Base-by-base conservation (phyloP, 2,329 filamentous ascomycete genomes). In the Allantophomopsis cytisporea region DNA sequence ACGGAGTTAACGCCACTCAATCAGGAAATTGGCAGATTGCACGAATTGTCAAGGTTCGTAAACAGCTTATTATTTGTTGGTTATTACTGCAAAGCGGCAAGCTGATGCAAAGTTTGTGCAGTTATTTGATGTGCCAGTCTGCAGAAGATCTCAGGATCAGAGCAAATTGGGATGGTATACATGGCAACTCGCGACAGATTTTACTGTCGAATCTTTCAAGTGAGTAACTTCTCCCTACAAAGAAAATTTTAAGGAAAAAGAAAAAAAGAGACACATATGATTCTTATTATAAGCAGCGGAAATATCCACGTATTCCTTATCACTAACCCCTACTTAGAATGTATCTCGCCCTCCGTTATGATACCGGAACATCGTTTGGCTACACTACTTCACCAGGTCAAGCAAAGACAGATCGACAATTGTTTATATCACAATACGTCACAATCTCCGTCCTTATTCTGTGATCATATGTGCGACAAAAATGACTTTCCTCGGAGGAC, bases 331-430 rank as follows among this genome's bases (percentile, higher is more conserved):
- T 28, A 10, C 3, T 12, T 49, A 89, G 83, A 72, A 65, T 94
- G 77, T 41, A 94, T 98, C 57, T 94, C 91, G 2, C 89, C 91
- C 0, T 91, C 87, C 4, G 84, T 94, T 35, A 96, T 98, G 88
- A 82, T 98, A 40, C 91, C 91, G 2, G 85, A 94, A 54, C 84
- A 91, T 57, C 80, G 91, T 6, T 67, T 98, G 35, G 85, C 86
- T 2, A 71, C 78, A 28, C 66, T 98, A 13, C 65, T 98, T 39
- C 71, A 88, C 41, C 79, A 93, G 47, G 78, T 94, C 31, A 94
- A 95, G 56, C 71, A 80, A 44, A 76, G 71, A 45, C 89, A 95
- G 61, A 83, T 95, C 42, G 73, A 79, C 38, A 75, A 73, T 21
- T 98, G 91, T 56, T 63, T 88, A 31, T 96, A 88, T 58, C 91